Evolutionary conservation across 1,284 basidiomycete genomes (phyloP), one percentile per base, ranked within the genome.

Genomic region (Uromyces viciae-fabae): DNA sequence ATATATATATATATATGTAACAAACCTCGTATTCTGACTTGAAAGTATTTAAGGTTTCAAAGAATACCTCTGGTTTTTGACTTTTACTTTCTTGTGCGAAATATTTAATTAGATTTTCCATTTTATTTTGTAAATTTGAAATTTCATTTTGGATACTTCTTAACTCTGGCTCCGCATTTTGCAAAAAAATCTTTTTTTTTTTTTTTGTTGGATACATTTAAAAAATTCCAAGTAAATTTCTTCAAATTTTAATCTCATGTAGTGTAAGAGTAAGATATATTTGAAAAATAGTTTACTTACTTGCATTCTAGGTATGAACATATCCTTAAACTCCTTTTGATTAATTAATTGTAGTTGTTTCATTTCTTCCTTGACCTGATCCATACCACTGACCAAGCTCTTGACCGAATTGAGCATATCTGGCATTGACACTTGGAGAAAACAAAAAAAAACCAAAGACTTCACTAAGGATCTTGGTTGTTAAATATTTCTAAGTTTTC

Each of bases 361-460:
- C 42, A 93, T 86, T 86, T 94, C 93, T 4, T 86, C 85, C 75
- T 89, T 87, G 8, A 92, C 87, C 80, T 90, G 89, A 17, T 86
- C 85, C 22, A 92, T 86, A 2, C 93, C 92, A 17, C 86, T 84
- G 1, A 89, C 87, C 52, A 94, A 86, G 4, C 88, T 84, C 52
- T 90, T 89, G 0, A 92, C 90, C 1, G 90, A 89, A 60, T 91
- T 88, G 8, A 88, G 84, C 7, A 92, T 87, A 0, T 88, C 89
- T 81, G 91, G 89, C 5, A 92, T 88, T 31, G 93, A 93, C 1
- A 93, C 93, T 94, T n/a, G 71, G 8, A 7, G 62, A n/a, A n/a
- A 17, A 60, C 33, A 28, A 38, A 58, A 56, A 43, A 69, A 38
- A 52, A 33, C 42, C 60, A 38, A 11, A 60, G 54, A 52, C 9